Evolutionary conservation across 2,329 filamentous ascomycete genomes (phyloP), one percentile per base, ranked within the genome.

Genomic region (Aspergillus quadrilineatus): DNA sequence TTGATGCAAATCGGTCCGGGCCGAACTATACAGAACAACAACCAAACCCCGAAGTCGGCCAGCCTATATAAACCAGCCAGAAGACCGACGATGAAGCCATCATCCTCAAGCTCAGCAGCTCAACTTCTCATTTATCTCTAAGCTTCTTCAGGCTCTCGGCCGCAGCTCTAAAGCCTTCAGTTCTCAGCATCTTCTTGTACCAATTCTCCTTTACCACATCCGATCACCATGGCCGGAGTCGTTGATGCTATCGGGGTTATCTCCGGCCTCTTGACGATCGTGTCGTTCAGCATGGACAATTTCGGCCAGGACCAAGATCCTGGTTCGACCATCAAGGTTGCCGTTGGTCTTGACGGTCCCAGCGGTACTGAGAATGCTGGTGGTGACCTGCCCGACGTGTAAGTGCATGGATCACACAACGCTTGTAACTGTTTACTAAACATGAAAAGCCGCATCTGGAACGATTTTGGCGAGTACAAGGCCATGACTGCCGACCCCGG

Each of bases 281-380:
- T 58, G 26, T 45, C 41, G 9, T 58, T 58, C 28, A 42, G n/a
- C 41, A 14, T 34, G 28, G 29, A 29, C 47, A 55, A 58, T 51
- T 58, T 58, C n/a, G 51, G 17, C 12, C 12, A 17, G 17, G 43
- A 10, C 4, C 34, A 4, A 9, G 55, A 57, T 5, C 48, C 56
- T 12, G 56, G 56, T 41, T 54, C 56, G 28, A 58, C 56, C 6
- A 54, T 58, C 45, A 58, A 58, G 56, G 41, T 58, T 30, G 56
- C 56, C 26, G 56, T 58, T 14, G 56, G 41, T 26, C 51, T 58
- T 15, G 56, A 58, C 36, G 42, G 42, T 14, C 39, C 39, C 39
- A 9, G 29, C 41, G 56, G 56, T 1, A 45, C 56, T 8, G 30
- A 29, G 26, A 26, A 58, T n/a, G 56, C 56, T 29, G 56, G 56